These are phyloP conservation scores for Aspergillus leporis DNA, from an alignment of 495 filamentous ascomycete species.

Conservation along the genomic window DNA sequence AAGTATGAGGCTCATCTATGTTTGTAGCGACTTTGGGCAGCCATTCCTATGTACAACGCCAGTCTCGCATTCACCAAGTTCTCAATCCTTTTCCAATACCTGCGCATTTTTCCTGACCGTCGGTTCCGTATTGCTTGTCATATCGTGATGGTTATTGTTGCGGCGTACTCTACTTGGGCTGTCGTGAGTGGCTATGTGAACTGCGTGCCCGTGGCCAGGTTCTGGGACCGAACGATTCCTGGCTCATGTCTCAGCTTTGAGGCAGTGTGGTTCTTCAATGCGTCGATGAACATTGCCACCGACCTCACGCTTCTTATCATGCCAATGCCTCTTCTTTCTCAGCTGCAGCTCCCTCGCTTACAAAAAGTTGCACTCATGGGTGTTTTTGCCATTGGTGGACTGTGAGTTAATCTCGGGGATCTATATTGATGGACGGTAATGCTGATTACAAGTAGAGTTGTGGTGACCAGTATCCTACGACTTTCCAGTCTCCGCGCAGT, in stretches of 20 bases:
- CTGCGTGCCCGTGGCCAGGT: slow-evolving; percentile 54
- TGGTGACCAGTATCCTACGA: slow-evolving; percentile 37
- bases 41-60: slow-evolving; percentile 45
- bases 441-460: slow-evolving; percentile 31
- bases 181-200: slow-evolving; percentile 48
- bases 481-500: slow-evolving; percentile 34
- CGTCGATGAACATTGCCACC: slow-evolving; percentile 53
- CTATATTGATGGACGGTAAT: neutral
- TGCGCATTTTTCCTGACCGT: slow-evolving; percentile 44
- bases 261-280: slow-evolving; percentile 52
- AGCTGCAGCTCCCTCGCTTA: slow-evolving; percentile 47
- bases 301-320: slow-evolving; percentile 57
- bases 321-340: slow-evolving; percentile 56
- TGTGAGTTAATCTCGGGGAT: slow-evolving; percentile 27
- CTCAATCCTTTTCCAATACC: slow-evolving; percentile 51
- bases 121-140: slow-evolving; percentile 36
- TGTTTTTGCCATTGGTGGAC: slow-evolving; percentile 57
- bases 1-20: neutral
- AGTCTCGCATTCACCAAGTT: slow-evolving; percentile 44
- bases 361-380: slow-evolving; percentile 54
- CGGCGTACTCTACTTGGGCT: slow-evolving; percentile 38
- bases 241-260: slow-evolving; percentile 54
- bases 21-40: slow-evolving; percentile 36
- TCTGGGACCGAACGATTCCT: slow-evolving; percentile 51
- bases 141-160: slow-evolving; percentile 36